Base-by-base conservation (phyloP, 352 stramenopile genomes). In the Phytophthora pseudosyringae region DNA sequence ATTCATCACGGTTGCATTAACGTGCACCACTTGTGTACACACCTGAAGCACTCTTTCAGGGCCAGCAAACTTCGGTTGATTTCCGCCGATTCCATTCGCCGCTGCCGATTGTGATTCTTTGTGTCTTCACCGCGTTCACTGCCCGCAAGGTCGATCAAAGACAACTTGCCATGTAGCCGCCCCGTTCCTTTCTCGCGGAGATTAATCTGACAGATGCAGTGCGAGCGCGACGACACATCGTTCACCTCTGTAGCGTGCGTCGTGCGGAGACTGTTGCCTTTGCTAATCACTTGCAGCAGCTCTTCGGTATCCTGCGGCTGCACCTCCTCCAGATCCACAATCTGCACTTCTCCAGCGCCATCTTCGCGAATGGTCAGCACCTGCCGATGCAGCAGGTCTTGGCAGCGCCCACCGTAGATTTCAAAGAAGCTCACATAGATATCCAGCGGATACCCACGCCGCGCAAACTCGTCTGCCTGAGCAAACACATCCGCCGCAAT, bases 11-110 rank as follows among this genome's bases (percentile, higher is more conserved):
- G 33, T 26, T 52, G n/a, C 25, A 51, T 13, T 38, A 26, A 11
- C 35, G 26, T n/a, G 5, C 15, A 40, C 28, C 40, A 38, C 1
- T 66, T 48, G 38, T 25, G 18, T 32, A 57, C 66, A 28, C 50
- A 90, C 69, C 97, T 82, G 67, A 99, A 98, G 16, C 97, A 98
- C 64, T 99, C 97, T 69, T 99, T 99, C 28, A 99, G 68, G 7
- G 97, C 96, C 28, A 99, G 64, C 16, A 99, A 72, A 36, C 91
- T 98, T 53, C 97, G 99, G 71, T 99, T 99, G 59, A 99, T 99
- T 72, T 99, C 97, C 5, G 97, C 96, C 15, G 95, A 97, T 70
- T 99, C 97, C 78, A 99, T 88, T 26, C 97, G 81, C 11, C 94
- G 97, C 47, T 97, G 90, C 7, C 88, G 80, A 59, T 97, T 97